Base-by-base conservation (phyloP, 192 early-diverging fungal species). In the Linderina pennispora region DNA sequence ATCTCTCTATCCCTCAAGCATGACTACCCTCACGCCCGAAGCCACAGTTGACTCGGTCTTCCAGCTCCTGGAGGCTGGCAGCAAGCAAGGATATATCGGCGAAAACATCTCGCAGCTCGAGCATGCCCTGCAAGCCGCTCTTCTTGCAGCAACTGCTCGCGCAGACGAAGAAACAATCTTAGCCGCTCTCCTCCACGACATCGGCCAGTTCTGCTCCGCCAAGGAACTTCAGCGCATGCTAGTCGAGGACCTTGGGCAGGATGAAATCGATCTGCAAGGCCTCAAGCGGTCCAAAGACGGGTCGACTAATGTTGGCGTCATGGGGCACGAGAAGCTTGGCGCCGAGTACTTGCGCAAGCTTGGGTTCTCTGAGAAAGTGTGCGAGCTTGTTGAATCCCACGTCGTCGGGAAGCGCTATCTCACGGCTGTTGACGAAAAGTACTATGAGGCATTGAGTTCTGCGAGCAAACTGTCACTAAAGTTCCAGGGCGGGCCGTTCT, bases 351-450 rank as follows among this genome's bases (percentile, higher is more conserved):
- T 81, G 36, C 53, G 58, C 32, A 63, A 56, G 26, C 49, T 81
- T 4, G 79, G 79, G 11, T 79, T 81, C 38, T 67, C 77, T 1
- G 37, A 69, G 33, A 75, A 76, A 40, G 56, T 79, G 15, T 55
- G 71, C 8, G 48, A 61, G 20, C 51, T 81, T 19, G 75, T 81
- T 2, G 79, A 73, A 36, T 66, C 77, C 2, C 79, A 79, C 41
- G 77, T 79, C 6, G 50, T 70, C 22, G 79, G 68, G 32, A 81
- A 79, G 59, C 58, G 75, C n/a, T 79, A 81, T 38, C 52, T 81
- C n/a, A 72, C 74, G n/a, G 59, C 67, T 2, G 59, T 58, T 32
- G 54, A 76, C 22, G 56, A 45, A 8, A 34, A 61, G 16, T 81
- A 81, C 36, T 70, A 66, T 35, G 62, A 54, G 6, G 36, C 50